Base-by-base conservation (phyloP, 2,329 filamentous ascomycete species). In the Botrytis aclada region DNA sequence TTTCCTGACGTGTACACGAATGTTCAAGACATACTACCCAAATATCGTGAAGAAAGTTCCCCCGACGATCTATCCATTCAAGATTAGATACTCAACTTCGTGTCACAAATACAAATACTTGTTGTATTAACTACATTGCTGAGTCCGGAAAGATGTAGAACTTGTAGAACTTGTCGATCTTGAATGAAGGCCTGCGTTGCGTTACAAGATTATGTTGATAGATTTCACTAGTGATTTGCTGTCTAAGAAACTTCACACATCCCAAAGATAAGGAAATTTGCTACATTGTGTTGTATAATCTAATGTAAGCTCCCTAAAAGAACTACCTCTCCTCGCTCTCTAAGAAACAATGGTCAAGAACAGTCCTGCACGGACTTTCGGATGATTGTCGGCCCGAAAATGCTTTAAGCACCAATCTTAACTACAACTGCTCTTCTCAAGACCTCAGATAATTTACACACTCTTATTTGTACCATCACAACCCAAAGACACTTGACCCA, bases 361-460 rank as follows among this genome's bases (percentile, higher is more conserved):
- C 18, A 29, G 7, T 41, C 18, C 34, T 32, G 51, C 65, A 69
- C 51, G 18, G 65, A 16, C n/a, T 18, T 32, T n/a, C 34, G 65
- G 65, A 43, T 32, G 22, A 69, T 43, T 56, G 47, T 69, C 47
- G 65, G 65, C 25, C 64, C 65, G 65, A 67, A 41, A 34, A 22
- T 25, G 25, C 4, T 22, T 34, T 47, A 3, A 47, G 18, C 16
- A 65, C 41, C 20, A 43, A 65, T 16, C 32, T 51, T 9, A 34
- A 47, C 25, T 4, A 66, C 22, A 29, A 54, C 16, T 66, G 8
- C 64, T 54, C 45, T 67, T 54, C 32, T 37, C 4, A 6, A 39
- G n/a, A 41, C 34, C 25, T 8, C 18, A 29, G 18, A 25, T 29
- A 54, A 39, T 8, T 9, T 20, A 22, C 25, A 54, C 45, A 39